Evolutionary conservation across 2,329 filamentous ascomycete genomes (phyloP).

Genomic region (Hypoxylon sp.): DNA sequence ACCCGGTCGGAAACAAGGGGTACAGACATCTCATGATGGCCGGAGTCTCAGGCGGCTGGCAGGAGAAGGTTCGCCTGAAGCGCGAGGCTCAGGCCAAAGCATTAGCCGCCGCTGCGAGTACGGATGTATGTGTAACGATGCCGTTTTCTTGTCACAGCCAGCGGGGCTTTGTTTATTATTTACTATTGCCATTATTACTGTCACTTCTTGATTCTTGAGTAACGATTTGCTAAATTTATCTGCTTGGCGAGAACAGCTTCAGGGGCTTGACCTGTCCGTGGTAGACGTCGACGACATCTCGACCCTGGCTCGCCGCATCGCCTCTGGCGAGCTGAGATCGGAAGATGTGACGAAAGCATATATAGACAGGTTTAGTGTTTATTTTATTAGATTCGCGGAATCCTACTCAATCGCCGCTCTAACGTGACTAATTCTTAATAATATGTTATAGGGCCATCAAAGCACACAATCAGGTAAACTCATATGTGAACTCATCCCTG

Average conservation of each 20-base stretch:
- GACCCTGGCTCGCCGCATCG: slow-evolving; percentile 21
- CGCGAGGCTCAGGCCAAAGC: slow-evolving; percentile 26
- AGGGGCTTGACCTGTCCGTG: slow-evolving; percentile 11
- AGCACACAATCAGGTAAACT: slow-evolving; percentile 18
- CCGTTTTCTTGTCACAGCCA: not conserved
- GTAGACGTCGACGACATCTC: slow-evolving; percentile 27
- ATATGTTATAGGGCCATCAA: slow-evolving; percentile 10
- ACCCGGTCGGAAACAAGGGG: slow-evolving; percentile 11
- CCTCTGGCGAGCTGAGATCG: slow-evolving; percentile 29
- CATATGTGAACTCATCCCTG: not conserved
- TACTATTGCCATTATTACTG: too few species aligned
- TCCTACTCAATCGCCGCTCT: not conserved
- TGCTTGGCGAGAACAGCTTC: slow-evolving; percentile 13
- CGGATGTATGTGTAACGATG: slow-evolving; percentile 21
- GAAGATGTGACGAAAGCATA: slow-evolving; percentile 33
- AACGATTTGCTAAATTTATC: slow-evolving; percentile 17
- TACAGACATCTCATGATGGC: slow-evolving; percentile 13
- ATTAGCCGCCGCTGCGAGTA: slow-evolving; percentile 7
- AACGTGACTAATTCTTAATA: slow-evolving; percentile 2
- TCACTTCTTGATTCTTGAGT: not conserved
- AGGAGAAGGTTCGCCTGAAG: slow-evolving; percentile 29
- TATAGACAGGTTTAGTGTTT: slow-evolving; percentile 33
- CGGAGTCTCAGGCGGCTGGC: slow-evolving; percentile 18
- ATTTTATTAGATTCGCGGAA: not conserved
- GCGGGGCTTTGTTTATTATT: too few species aligned